Evolutionary conservation across 1,284 basidiomycete species (phyloP).

Genomic region (Melanopsichium pennsylvanicum): DNA sequence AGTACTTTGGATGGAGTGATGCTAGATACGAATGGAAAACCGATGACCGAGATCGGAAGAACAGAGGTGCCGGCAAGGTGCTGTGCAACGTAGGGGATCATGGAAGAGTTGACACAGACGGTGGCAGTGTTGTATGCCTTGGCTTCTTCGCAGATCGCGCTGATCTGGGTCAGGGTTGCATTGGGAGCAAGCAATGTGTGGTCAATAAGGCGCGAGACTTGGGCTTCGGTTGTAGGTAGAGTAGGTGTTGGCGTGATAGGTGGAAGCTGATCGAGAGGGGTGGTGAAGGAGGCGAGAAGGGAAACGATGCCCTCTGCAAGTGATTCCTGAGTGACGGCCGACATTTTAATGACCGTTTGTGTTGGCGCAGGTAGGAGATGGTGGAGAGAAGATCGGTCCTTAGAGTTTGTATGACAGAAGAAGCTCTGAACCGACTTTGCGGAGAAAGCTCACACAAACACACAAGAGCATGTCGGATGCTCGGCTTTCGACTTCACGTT

Average conservation of each 20-base stretch:
- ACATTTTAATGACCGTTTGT: background rate
- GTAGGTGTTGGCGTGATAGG: constrained; percentile 26
- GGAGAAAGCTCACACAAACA: too few species aligned
- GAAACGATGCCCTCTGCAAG: constrained; percentile 19
- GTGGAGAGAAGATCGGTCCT: too few species aligned
- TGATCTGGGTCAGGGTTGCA: constrained; percentile 43
- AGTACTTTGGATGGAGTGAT: constrained; percentile 45
- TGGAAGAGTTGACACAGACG: constrained; percentile 57
- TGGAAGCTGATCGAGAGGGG: constrained; percentile 9
- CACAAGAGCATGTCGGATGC: too few species aligned
- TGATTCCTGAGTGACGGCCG: constrained; percentile 18
- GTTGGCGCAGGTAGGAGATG: background rate
- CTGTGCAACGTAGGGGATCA: constrained; percentile 69
- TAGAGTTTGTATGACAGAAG: too few species aligned
- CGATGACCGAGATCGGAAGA: constrained; percentile 46
- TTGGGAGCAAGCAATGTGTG: constrained; percentile 60
- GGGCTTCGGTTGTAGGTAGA: constrained; percentile 28
- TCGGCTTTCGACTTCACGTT: background rate
- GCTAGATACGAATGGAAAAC: constrained; percentile 48
- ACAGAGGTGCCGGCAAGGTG: constrained; percentile 62
- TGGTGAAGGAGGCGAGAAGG: constrained; percentile 20
- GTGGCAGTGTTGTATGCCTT: constrained; percentile 44
- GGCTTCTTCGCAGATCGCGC: constrained; percentile 41
- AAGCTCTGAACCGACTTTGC: too few species aligned
- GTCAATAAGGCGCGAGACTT: constrained; percentile 52